phyloP scores from a whole-genome alignment of 2,329 filamentous ascomycete species.

The Fusarium sp. region DNA sequence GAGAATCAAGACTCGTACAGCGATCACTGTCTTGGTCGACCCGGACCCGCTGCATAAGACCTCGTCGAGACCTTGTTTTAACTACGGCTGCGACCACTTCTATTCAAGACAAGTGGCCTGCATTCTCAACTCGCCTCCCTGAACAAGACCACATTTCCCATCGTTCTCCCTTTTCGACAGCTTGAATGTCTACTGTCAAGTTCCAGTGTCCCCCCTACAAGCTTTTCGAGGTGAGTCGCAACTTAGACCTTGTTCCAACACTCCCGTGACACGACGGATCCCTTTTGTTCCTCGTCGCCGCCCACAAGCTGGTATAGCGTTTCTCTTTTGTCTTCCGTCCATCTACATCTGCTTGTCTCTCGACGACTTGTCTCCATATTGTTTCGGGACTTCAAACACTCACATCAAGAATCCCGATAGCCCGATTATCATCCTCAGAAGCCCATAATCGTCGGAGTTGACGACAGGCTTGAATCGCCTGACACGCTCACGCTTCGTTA shows the following conservation, averaged over 20 bases:
- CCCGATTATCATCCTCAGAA: conserved; percentile 68
- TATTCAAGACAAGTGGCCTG: conserved; percentile 58
- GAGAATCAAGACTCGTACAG: conserved; percentile 52
- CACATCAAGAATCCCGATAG: conserved; percentile 55
- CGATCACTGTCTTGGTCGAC: conserved; percentile 51
- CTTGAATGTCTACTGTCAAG: conserved; percentile 73
- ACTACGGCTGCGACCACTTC: conserved; percentile 52
- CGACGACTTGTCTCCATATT: conserved; percentile 31
- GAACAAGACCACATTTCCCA: conserved; percentile 54
- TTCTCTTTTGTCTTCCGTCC: conserved; percentile 30
- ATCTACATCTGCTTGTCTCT: conserved; percentile 30
- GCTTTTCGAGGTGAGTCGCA: conserved; percentile 71
- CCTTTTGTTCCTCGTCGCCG: conserved; percentile 35
- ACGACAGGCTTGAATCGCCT: conserved; percentile 71
- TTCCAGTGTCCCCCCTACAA: conserved; percentile 70
- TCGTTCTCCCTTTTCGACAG: conserved; percentile 56
- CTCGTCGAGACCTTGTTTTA: conserved; percentile 58
- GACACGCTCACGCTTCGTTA: conserved; percentile 70
- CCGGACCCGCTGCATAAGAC: conserved; percentile 55
- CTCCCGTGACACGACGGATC: conserved; percentile 44
- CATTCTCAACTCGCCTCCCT: conserved; percentile 54
- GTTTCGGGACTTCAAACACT: conserved; percentile 48
- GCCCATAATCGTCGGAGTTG: conserved; percentile 68
- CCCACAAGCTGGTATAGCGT: conserved; percentile 32
- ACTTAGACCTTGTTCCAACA: conserved; percentile 54